Base-by-base conservation (phyloP, 2,329 filamentous ascomycete genomes). In the Xylariaceae sp. region DNA sequence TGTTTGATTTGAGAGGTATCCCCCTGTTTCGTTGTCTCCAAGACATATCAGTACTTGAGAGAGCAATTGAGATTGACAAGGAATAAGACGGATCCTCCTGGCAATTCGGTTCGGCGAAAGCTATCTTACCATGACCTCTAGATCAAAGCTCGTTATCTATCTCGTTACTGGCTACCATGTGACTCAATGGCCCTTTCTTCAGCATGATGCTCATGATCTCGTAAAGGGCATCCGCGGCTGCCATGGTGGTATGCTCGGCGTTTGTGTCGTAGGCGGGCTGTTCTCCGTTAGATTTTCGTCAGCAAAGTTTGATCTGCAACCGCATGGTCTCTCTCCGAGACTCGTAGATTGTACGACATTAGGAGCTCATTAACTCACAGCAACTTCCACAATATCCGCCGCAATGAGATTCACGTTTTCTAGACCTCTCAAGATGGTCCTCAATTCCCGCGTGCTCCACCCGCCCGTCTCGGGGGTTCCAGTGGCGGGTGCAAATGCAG, bases 391-490 rank as follows among this genome's bases (percentile, higher is more conserved):
- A 46, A 89, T 81, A 67, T 89, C 86, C 0, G 83, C 82, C 2
- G 76, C 85, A 42, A 89, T 80, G 15, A 89, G 65, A 58, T 89
- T 89, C 39, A 89, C 72, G 11, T 79, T 76, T 62, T 89, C 83
- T 1, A 89, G 66, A 0, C 86, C 86, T 4, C 85, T 73, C 32
- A 89, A 72, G 52, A 90, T 89, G 0, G 85, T 87, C 41, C 86
- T 74, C 10, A 90, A 72, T 73, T 90, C 86, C 31, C 86, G 72
- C 0, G 86, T 89, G 1, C 81, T 83, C 86, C 86, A 89, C 2
- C 86, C 86, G 10, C 86, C 86, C 1, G 86, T 89, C 73, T 89
- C 86, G 1, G 86, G 86, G 0, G 86, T 89, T 9, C 86, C 86
- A 0, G 86, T 89, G 0, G 83, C 86, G 11, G 86, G 86, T 0